Base-by-base conservation (phyloP, 306 rosid genomes). In the Quercus mongolica region DNA sequence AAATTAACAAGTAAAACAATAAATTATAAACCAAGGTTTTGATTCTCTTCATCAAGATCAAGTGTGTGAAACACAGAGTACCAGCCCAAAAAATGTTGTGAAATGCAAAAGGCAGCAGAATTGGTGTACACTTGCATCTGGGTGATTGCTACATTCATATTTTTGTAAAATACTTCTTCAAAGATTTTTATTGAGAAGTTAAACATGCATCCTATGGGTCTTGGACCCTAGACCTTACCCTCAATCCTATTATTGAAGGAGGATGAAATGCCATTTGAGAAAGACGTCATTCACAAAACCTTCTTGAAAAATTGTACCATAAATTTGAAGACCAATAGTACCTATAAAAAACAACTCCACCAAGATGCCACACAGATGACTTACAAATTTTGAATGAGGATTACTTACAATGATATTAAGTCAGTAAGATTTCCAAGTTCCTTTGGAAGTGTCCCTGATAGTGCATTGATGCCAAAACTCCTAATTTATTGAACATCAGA, bases 371-470 rank as follows among this genome's bases (percentile, higher is more conserved):
- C 35, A 31, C 5, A 4, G 5, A 31, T 31, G 35, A 4, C 35
- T 31, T 31, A 31, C 35, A 31, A 64, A 30, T 17, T 10, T 20
- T 35, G 38, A 41, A 67, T 68, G 33, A 59, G 57, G 10, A 71
- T n/a, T 71, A 81, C 97, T 49, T 87, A 94, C 97, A 94, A 69
- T 62, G 18, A 0, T 44, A 1, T 17, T 71, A 94, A 64, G 10
- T 84, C 75, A 2, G 90, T 84, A 35, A 92, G 97, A 57, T 83
- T 56, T 75, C 94, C 92, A 35, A 94, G 77, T 78, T 89, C 96
- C 83, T 85, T 90, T 2, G 98, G 98, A 76, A 92, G 86, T 85
- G 82, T 85, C 59, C 98, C 93, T 20, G 97, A 92, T 18, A 92
- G 77, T 51, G 88, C 77, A 85, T 31, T 4, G 35, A 31, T 31